Conservation (phyloP, 1,284 basidiomycete species). For the Puccinia polysora region DNA sequence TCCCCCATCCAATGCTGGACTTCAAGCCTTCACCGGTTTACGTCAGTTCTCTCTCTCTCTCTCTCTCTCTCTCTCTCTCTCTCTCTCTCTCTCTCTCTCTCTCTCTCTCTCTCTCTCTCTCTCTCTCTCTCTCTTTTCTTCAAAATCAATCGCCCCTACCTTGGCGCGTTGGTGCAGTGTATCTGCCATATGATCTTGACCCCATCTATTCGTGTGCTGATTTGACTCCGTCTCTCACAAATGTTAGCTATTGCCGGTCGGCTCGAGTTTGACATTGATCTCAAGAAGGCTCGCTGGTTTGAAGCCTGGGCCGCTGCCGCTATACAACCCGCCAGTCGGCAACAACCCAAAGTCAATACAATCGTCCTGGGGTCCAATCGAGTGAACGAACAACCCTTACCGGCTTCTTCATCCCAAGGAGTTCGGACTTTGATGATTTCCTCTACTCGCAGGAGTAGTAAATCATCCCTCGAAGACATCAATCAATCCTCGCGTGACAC, state of each 20-base stretch:
- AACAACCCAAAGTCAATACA: neutral
- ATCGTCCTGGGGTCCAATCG: neutral
- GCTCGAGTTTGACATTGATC: slow-evolving; percentile 72
- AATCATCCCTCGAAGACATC: neutral
- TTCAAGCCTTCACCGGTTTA: neutral
- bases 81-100: neutral
- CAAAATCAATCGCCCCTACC: too few relatives aligned
- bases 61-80: neutral
- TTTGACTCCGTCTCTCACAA: neutral
- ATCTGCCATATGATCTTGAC: too few relatives aligned
- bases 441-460: slow-evolving; percentile 3
- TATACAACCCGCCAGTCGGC: slow-evolving; percentile 20
- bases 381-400: neutral
- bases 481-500: neutral
- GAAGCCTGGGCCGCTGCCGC: slow-evolving; percentile 58
- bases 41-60: neutral
- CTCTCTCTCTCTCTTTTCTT: neutral
- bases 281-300: slow-evolving; percentile 67
- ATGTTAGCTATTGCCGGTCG: slow-evolving; percentile 63
- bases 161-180: too few relatives aligned
- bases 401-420: slow-evolving; percentile 2
- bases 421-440: slow-evolving; percentile 12
- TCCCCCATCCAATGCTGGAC: slow-evolving; percentile 47
- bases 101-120: neutral
- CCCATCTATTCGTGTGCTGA: neutral